Base-by-base conservation (phyloP, 495 filamentous ascomycete species). In the Venustampulla echinocandica region DNA sequence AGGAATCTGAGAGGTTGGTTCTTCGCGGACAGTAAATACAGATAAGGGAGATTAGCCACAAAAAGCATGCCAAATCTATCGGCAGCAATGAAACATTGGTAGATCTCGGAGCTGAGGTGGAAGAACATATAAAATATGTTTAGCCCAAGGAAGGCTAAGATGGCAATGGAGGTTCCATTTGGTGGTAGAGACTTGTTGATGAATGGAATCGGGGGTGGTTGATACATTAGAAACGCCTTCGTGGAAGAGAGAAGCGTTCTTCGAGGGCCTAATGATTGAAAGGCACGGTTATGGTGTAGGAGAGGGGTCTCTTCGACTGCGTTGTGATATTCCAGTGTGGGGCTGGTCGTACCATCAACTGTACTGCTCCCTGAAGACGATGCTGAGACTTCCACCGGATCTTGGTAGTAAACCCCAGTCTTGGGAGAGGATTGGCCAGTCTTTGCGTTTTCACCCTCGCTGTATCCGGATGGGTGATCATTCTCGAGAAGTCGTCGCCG, bases 1-100 rank as follows among this genome's bases (percentile, higher is more conserved):
- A 82, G 58, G 0, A 69, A 48, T 21, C 69, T 72, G 9, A 82
- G 49, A 0, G 78, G 79, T 38, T 77, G 75, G 51, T 78, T 82
- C 55, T 83, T 84, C 42, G 79, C 76, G 2, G 73, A 63, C 1
- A 84, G 65, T 18, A 82, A 62, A 59, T 82, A 80, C 5, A 82
- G 62, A 13, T 79, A 61, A 1, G 77, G 76, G 0, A 82, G 66
- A 54, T 82, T 81, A 47, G 71, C 72, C 20, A 75, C 59, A 53
- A 77, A 78, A 3, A 77, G 43, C 13, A 71, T 49, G 4, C 74
- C 75, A 23, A 67, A 64, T 36, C 75, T 65, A 54, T 81, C 76
- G 42, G 70, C 72, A 44, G 79, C 69, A 44, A 72, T 61, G 57
- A 79, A 78, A 50, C 73, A 64, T 45, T 68, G 67, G 22, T 59